Evolutionary conservation across 345 rosid genomes (phyloP).

Genomic region (Noccaea caerulescens): DNA sequence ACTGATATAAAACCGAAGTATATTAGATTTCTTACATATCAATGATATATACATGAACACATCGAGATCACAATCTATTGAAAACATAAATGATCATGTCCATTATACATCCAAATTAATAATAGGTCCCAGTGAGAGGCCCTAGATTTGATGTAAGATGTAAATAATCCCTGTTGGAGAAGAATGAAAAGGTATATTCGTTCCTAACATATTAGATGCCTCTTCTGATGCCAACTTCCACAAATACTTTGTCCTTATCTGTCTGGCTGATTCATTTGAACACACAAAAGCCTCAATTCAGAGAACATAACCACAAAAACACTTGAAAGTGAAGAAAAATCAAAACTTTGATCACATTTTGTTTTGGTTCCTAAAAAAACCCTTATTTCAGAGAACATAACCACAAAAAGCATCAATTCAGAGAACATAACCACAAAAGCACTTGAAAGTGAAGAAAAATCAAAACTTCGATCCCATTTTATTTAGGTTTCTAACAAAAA

Average conservation of each 20-base stretch:
- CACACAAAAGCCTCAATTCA: slow-evolving; percentile 1
- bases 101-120: slow-evolving; percentile 3
- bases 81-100: background rate
- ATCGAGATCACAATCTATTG: background rate
- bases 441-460: slow-evolving; percentile 28
- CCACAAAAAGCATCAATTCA: slow-evolving; percentile 4
- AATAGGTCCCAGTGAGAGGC: background rate
- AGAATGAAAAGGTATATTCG: background rate
- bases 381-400: slow-evolving; percentile 8
- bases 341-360: background rate
- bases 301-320: slow-evolving; percentile 5
- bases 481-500: slow-evolving; percentile 1
- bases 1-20: too few relatives aligned
- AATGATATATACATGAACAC: background rate
- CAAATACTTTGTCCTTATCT: background rate
- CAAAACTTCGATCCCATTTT: background rate
- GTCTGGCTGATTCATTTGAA: background rate
- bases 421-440: slow-evolving; percentile 1
- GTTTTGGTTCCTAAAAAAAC: background rate
- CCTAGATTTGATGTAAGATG: slow-evolving; percentile 11
- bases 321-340: slow-evolving; percentile 28
- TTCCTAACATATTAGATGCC: slow-evolving; percentile 20
- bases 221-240: slow-evolving; percentile 12
- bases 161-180: background rate
- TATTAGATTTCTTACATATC: too few relatives aligned